Evolutionary conservation across 768 basidiomycete genomes (phyloP).

Genomic region (Strobilomyces confusus): DNA sequence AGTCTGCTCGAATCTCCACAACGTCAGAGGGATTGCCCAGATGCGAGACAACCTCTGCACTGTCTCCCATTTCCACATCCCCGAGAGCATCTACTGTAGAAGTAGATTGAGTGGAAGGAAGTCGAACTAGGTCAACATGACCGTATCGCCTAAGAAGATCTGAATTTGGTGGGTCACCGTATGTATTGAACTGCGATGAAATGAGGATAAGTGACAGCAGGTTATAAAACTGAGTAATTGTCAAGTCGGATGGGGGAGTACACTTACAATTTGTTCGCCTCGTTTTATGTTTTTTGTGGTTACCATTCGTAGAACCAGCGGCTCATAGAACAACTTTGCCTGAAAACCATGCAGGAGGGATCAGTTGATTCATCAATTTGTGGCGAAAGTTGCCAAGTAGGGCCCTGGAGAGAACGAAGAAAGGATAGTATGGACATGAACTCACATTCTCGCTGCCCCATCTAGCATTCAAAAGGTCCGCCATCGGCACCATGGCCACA

Average conservation of each 20-base stretch:
- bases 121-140: constrained; percentile 74
- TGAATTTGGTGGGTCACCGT: constrained; percentile 88
- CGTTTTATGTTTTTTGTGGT: constrained; percentile 67
- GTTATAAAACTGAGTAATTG: neutral
- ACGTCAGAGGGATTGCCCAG: constrained; percentile 75
- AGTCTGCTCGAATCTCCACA: constrained; percentile 73
- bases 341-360: constrained; percentile 25
- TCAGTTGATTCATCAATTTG: neutral
- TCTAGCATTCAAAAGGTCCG: constrained; percentile 92
- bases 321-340: constrained; percentile 85
- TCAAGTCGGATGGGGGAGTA: neutral
- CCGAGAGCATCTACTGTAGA: neutral
- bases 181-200: constrained; percentile 80
- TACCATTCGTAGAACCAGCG: constrained; percentile 69
- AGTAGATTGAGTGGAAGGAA: constrained; percentile 35
- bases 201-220: neutral
- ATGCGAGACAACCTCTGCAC: constrained; percentile 4
- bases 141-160: constrained; percentile 94
- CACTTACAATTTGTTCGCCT: constrained; percentile 84
- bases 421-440: neutral
- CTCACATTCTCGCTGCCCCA: constrained; percentile 81
- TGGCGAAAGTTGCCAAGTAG: neutral
- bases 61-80: constrained; percentile 13
- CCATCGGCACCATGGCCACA: constrained; percentile 92
- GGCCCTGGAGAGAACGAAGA: neutral